Evolutionary conservation across 495 filamentous ascomycete genomes (phyloP).

Genomic region (Viridothelium virens): DNA sequence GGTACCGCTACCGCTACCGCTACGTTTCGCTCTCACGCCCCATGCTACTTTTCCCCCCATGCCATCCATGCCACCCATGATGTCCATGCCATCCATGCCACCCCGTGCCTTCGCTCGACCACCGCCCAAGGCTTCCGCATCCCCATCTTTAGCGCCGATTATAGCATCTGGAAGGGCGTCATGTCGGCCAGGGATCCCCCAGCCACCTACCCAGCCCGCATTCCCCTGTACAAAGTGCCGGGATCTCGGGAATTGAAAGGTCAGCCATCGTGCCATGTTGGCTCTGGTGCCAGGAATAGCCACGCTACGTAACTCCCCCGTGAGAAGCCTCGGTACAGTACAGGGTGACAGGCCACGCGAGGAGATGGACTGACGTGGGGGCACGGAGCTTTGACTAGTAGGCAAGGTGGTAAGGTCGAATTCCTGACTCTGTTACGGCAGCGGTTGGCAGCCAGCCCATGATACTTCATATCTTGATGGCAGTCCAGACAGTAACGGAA

Average conservation of each 20-base stretch:
- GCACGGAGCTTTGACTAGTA: background rate
- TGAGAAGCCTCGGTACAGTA: background rate
- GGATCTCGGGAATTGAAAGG: slow-evolving; percentile 11
- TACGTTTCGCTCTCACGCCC: background rate
- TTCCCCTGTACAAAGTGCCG: slow-evolving; percentile 7
- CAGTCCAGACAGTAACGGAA: too few species aligned
- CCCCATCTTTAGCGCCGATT: slow-evolving; percentile 10
- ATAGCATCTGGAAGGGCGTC: slow-evolving; percentile 7
- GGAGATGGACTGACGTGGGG: background rate
- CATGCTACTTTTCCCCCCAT: background rate
- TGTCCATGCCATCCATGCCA: background rate
- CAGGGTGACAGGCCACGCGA: background rate
- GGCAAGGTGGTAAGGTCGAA: background rate
- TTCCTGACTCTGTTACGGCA: background rate
- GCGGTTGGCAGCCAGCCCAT: background rate
- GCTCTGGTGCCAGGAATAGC: slow-evolving; percentile 2
- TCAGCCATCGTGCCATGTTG: background rate
- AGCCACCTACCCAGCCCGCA: slow-evolving; percentile 1
- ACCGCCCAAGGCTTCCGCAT: slow-evolving; percentile 4
- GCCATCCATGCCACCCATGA: background rate
- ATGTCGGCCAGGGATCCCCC: background rate
- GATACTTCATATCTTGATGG: too few species aligned
- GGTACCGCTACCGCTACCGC: background rate
- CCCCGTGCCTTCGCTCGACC: background rate
- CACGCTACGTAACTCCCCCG: background rate